A percentile compares a stretch with the other conserved stretches of the same genome.
Evolutionary conservation across 2,329 filamentous ascomycete genomes (phyloP).

Genomic region (Fusarium drepaniforme): DNA sequence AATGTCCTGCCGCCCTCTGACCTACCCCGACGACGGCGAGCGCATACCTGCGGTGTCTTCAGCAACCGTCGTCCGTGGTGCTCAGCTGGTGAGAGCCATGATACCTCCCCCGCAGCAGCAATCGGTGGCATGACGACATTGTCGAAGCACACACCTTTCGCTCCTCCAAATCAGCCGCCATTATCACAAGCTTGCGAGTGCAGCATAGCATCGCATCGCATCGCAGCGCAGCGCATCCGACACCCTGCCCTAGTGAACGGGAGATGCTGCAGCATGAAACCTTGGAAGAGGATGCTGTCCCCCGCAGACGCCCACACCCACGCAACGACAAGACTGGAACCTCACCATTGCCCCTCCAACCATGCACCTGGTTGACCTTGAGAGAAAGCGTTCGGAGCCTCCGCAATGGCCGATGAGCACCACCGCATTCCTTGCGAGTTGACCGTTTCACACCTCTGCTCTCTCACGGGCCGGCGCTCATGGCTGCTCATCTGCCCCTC

Average conservation of each 20-base stretch:
- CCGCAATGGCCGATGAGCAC: conserved; percentile 7
- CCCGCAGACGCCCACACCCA: conserved; percentile 4
- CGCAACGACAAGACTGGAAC: not conserved
- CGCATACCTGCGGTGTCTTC: conserved; percentile 24
- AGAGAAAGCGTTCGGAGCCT: not conserved
- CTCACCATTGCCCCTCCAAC: conserved; percentile 19
- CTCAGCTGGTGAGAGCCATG: conserved; percentile 21
- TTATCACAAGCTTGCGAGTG: conserved; percentile 6
- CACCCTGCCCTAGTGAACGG: not conserved
- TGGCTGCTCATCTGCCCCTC: not conserved
- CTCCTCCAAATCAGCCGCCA: conserved; percentile 1
- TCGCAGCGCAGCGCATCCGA: not conserved
- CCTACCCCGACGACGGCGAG: conserved; percentile 7
- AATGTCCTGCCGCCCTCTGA: conserved; percentile 21
- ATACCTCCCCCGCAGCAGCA: conserved; percentile 34
- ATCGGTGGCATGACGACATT: conserved; percentile 44
- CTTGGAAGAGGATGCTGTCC: conserved; percentile 7
- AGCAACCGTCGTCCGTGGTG: conserved; percentile 13
- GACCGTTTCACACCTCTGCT: conserved; percentile 3
- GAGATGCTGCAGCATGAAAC: conserved; percentile 3
- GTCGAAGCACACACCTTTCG: conserved; percentile 28
- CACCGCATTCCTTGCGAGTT: conserved; percentile 20
- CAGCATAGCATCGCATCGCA: not conserved
- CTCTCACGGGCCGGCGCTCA: conserved; percentile 1
- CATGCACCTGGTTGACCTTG: not conserved